Percentiles rank a stretch among this genome's conserved stretches.
These are phyloP conservation scores for Cutaneotrichosporon cutaneum DNA, from an alignment of 1,284 basidiomycete species.

Conservation along the genomic window DNA sequence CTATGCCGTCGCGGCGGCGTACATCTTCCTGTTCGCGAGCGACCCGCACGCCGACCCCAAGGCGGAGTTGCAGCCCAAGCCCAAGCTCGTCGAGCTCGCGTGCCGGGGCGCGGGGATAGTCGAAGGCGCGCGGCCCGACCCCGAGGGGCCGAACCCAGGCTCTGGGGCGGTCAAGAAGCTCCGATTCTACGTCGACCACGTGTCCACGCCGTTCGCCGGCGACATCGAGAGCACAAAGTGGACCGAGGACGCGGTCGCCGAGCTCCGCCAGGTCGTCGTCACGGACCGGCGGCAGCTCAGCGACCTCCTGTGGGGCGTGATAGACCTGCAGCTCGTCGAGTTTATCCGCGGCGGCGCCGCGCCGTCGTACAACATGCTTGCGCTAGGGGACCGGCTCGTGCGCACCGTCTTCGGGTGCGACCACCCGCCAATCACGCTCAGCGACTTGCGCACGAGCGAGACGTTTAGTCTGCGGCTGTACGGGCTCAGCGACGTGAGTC, in stretches of 20 bases:
- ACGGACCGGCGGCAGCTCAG: slow-evolving; percentile 29
- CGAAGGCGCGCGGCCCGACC: slow-evolving; percentile 1
- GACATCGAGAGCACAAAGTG: slow-evolving; percentile 37
- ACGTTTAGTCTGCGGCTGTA: slow-evolving; percentile 31
- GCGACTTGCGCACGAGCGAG: slow-evolving; percentile 26
- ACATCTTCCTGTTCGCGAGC: slow-evolving; percentile 32
- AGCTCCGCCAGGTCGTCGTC: slow-evolving; percentile 27
- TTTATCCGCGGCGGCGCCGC: slow-evolving; percentile 36
- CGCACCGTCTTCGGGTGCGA: slow-evolving; percentile 20
- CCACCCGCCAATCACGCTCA: slow-evolving; percentile 26
- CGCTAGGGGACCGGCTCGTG: slow-evolving; percentile 34
- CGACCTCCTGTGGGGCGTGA: slow-evolving; percentile 39
- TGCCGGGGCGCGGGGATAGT: slow-evolving; percentile 28
- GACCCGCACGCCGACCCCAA: slow-evolving; percentile 3
- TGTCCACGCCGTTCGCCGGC: slow-evolving; percentile 32
- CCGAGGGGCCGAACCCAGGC: neutral
- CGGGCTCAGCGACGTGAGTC: slow-evolving; percentile 32
- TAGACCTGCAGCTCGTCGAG: slow-evolving; percentile 35
- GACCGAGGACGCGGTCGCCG: slow-evolving; percentile 34
- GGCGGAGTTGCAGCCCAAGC: slow-evolving; percentile 16
- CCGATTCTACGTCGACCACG: slow-evolving; percentile 31
- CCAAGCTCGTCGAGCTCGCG: slow-evolving; percentile 34
- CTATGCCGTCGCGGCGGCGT: slow-evolving; percentile 35
- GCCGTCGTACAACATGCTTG: slow-evolving; percentile 33
- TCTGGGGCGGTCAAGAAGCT: slow-evolving; percentile 19